Base-by-base conservation (phyloP, 306 rosid genomes). In the Begonia masoniana region DNA sequence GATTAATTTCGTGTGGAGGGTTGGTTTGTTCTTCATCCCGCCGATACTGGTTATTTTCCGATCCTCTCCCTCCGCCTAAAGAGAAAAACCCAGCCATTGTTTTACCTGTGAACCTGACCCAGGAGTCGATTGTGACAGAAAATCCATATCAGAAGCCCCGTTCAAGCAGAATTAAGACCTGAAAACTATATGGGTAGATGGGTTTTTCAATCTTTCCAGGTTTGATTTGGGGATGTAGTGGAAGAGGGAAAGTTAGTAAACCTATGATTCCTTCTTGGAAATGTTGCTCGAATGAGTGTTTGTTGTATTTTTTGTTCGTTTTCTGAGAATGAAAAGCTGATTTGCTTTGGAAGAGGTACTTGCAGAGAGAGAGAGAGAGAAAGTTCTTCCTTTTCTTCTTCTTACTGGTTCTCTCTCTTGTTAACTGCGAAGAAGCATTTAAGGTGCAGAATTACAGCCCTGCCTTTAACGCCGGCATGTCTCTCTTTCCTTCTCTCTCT, bases 31-130 rank as follows among this genome's bases (percentile, higher is more conserved):
- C 41, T 10, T 23, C 52, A 21, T 21, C 24, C 24, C 3, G 24
- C 24, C 24, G 24, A 21, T 21, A 1, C 24, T 21, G 24, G 1
- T 71, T 56, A 2, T 54, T 52, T 12, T 60, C 59, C 12, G 60
- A 60, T 8, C 58, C 41, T 35, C n/a, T 56, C 50, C 65, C 71
- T 62, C 74, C 77, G 6, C 94, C 85, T 91, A 91, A 21, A 55
- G 94, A 75, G 84, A 91, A 91, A 56, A 91, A 71, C 54, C 94
- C 96, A 41, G 96, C 94, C 96, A 86, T 86, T 73, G 58, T 43
- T 69, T 57, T 26, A 16, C 59, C 52, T n/a, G 58, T 63, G 24
- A 17, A 47, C 59, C 71, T 72, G 71, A 64, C 75, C 75, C 66
- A 55, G 55, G 42, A 65, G 67, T 64, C 62, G 72, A 69, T 62